Conservation (phyloP, 108 stramenopile species). For the Aurantiochytrium sp. region DNA sequence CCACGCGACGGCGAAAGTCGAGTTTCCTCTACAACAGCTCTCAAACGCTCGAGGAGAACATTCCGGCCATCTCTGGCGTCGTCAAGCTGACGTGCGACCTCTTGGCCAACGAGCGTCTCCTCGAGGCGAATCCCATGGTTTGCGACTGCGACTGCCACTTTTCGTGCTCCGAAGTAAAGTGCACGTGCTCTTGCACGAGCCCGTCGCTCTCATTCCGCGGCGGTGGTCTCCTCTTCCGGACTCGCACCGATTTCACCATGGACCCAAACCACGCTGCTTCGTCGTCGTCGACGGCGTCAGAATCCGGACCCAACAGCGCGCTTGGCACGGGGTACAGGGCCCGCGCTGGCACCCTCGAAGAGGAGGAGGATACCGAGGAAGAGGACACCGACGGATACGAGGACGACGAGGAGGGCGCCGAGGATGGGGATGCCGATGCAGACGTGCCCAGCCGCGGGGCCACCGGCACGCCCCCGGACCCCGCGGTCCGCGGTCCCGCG, state of each 20-base stretch:
- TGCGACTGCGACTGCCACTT: conserved; percentile 23
- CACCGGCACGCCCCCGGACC: too few relatives aligned
- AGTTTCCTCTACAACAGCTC: not conserved
- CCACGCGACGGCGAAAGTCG: not conserved
- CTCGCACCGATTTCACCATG: not conserved
- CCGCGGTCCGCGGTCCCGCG: too few relatives aligned
- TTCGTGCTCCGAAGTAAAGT: not conserved
- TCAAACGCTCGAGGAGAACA: not conserved
- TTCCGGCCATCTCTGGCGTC: not conserved
- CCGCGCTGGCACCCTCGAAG: not conserved
- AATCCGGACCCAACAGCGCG: too few relatives aligned
- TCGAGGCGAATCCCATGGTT: conserved; percentile 15
- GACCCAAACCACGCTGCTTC: not conserved
- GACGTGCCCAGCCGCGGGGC: too few relatives aligned
- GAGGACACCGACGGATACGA: not conserved
- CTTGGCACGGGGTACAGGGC: not conserved
- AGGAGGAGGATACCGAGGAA: not conserved
- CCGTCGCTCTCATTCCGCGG: not conserved
- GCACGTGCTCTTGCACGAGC: not conserved
- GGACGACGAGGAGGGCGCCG: not conserved
- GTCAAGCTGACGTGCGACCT: not conserved
- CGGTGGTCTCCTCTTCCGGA: not conserved
- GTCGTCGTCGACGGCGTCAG: too few relatives aligned
- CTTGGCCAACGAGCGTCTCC: not conserved
- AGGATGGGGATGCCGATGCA: not conserved